Conservation (phyloP, 768 basidiomycete genomes). For the Leccinum boreale region DNA sequence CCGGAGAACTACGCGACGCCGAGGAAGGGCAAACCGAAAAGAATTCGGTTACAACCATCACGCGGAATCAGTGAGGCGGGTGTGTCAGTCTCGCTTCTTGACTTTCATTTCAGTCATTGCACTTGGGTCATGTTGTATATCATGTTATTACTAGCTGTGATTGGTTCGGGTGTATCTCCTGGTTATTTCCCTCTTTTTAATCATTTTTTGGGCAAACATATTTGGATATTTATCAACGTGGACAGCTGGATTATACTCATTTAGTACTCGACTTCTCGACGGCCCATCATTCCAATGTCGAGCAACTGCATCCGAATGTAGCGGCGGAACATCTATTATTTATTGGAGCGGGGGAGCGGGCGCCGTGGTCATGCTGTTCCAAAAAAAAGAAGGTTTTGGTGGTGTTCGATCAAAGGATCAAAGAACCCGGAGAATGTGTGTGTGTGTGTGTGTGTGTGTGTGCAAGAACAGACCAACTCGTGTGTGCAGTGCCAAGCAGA, state of each 20-base stretch:
- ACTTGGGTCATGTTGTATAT: background rate
- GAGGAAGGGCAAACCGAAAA: constrained; percentile 34
- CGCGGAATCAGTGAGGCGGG: constrained; percentile 1
- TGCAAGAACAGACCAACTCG: background rate
- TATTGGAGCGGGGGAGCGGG: background rate
- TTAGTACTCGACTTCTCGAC: background rate
- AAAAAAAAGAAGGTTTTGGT: background rate
- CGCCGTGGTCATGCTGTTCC: background rate
- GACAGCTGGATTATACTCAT: background rate
- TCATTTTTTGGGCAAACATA: background rate
- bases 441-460: background rate
- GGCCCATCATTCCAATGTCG: background rate
- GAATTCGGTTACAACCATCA: constrained; percentile 9
- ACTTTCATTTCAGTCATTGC: too few relatives aligned
- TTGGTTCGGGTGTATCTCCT: background rate
- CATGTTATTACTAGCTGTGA: background rate
- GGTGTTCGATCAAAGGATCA: background rate
- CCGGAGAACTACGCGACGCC: constrained; percentile 35
- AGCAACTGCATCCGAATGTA: background rate
- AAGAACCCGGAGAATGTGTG: background rate
- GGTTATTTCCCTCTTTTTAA: background rate
- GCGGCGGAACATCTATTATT: background rate
- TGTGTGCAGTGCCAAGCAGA: background rate
- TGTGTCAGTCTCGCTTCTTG: background rate
- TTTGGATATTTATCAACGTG: background rate